Base-by-base conservation (phyloP, 768 basidiomycete genomes). In the Tylopilus rubrobrunneus region DNA sequence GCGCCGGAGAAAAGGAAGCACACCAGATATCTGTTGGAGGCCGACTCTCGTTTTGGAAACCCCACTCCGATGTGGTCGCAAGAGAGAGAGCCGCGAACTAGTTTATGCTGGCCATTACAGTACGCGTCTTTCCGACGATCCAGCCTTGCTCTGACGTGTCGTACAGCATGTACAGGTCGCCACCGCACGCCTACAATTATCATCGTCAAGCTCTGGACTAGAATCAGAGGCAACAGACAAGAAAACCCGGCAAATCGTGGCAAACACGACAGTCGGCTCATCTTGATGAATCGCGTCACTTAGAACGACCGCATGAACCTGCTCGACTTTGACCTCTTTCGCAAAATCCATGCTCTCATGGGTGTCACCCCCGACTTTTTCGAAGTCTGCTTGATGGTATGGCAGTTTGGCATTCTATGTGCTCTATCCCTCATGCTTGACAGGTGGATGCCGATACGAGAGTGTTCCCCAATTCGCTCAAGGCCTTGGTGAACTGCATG, bases 91-190 rank as follows among this genome's bases (percentile, higher is more conserved):
- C 63, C 81, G 93, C 51, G 96, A 96, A 7, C 91, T 97, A 91
- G 90, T 98, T 21, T 98, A 99, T 76, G 97, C 97, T 48, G 97
- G 97, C n/a, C 96, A 99, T 76, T 98, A 98, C 72, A 90, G 93
- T 95, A 69, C 67, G 92, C 81, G 45, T 36, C 17, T 43, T 23
- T 41, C 21, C 4, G 23, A 23, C 11, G 12, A 41, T 8, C 4
- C 3, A 12, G 10, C n/a, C 21, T 41, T 12, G n/a, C 9, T n/a
- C 45, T 15, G 33, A 46, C 47, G 17, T 45, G 34, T 48, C 54
- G n/a, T 25, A 36, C 50, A 87, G 89, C 85, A 57, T 82, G 88
- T 58, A 86, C 86, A 45, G 93, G 93, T 47, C 87, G 88, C n/a
- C n/a, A n/a, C 62, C 87, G 94, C 36, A 98, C 97, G 7, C 96